A percentile compares a stretch with the other conserved stretches of the same genome.
phyloP scores from a whole-genome alignment of 2,329 filamentous ascomycete species.

The Beauveria sp. region DNA sequence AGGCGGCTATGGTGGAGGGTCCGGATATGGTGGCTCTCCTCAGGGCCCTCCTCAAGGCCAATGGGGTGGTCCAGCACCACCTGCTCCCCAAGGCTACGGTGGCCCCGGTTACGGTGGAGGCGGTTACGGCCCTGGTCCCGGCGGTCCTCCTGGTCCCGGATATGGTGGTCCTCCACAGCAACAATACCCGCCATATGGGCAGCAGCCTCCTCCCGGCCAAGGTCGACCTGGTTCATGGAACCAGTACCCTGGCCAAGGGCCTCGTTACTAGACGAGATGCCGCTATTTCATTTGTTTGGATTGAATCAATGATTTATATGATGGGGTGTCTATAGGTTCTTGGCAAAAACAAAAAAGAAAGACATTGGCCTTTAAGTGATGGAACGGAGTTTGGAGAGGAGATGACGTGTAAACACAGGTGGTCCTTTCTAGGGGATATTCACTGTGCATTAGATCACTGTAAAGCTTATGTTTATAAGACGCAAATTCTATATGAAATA shows the following conservation, averaged over 20 bases:
- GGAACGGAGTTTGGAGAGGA: not conserved
- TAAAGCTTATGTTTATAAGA: not conserved
- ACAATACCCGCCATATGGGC: slow-evolving; percentile 18
- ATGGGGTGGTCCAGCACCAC: slow-evolving; percentile 15
- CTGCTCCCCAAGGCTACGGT: slow-evolving; percentile 18
- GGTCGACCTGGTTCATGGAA: slow-evolving; percentile 23
- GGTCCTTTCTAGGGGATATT: not conserved
- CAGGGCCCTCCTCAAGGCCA: slow-evolving; percentile 14
- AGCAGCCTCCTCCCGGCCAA: slow-evolving; percentile 18
- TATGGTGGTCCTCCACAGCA: slow-evolving; percentile 15
- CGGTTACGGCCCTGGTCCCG: slow-evolving; percentile 9
- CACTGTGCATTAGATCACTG: not conserved
- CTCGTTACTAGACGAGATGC: slow-evolving; percentile 21
- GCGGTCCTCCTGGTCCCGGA: slow-evolving; percentile 4
- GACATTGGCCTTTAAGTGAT: not conserved
- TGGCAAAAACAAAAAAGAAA: not conserved
- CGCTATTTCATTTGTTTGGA: not conserved
- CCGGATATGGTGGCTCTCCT: slow-evolving; percentile 21
- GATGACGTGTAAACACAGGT: not conserved
- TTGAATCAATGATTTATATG: not conserved
- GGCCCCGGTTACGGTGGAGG: slow-evolving; percentile 18
- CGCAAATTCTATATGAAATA: not conserved
- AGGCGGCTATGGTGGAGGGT: slow-evolving; percentile 17
- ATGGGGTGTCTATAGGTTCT: not conserved
- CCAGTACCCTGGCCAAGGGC: slow-evolving; percentile 31